Conservation (phyloP, 75 land plant species). For the Pinus tabuliformis region DNA sequence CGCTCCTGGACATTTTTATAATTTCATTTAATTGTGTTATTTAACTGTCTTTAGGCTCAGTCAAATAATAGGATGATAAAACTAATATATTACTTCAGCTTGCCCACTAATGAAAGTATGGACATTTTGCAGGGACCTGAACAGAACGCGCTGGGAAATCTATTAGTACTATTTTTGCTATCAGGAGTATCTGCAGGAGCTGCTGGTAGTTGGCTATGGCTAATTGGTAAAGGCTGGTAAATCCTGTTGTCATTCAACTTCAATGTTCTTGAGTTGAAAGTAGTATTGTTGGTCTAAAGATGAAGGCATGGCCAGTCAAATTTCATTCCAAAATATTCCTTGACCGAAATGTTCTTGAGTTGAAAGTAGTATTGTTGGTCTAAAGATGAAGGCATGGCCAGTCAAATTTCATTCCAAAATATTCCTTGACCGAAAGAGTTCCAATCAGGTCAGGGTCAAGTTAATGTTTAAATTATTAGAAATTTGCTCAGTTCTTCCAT, state of each 20-base stretch:
- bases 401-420: background rate
- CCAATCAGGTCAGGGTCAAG: background rate
- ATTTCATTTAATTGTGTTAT: no score
- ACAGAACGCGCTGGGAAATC: no score
- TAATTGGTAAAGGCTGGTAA: slow-evolving; percentile 85
- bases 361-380: no score
- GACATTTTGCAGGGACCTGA: no score
- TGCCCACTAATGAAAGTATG: no score
- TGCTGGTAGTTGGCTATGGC: slow-evolving; percentile 91
- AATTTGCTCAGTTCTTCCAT: background rate
- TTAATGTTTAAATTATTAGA: background rate
- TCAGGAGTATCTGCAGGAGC: slow-evolving; percentile 43
- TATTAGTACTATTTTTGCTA: no score
- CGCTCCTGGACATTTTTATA: no score
- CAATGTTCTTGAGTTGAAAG: background rate
- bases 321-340: no score
- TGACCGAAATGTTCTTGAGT: no score
- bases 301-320: no score
- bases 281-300: background rate
- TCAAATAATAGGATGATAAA: background rate
- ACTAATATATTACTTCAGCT: slow-evolving; percentile 12
- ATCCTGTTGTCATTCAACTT: background rate
- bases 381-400: no score
- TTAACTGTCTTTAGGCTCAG: no score
- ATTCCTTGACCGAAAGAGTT: background rate